Evolutionary conservation across 148 eudicot species (phyloP), one percentile per base, ranked within the genome.

Genomic region (Dianthus caryophyllus): DNA sequence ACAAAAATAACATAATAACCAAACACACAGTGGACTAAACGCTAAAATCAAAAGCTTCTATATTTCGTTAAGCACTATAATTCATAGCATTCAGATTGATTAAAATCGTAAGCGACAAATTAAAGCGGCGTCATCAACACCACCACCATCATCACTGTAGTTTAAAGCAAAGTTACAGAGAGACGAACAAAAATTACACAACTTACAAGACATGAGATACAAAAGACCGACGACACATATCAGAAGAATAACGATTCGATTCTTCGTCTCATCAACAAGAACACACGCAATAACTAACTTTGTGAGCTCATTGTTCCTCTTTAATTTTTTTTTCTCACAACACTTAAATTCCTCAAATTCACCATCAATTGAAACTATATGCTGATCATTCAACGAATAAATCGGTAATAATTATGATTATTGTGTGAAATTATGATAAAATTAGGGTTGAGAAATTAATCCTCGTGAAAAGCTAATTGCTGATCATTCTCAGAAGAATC

Each of bases 181-280:
- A 6, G 21, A 33, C 50, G 8, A 22, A 9, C 25, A 2, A 29
- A 64, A 70, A 64, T 12, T 6, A 53, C 29, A 66, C 39, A 46
- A 82, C 96, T 87, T 75, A 91, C 97, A 74, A 22, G 97, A 91
- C 96, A 91, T 83, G 71, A 91, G 88, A 73, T 88, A 91, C 15
- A 96, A 88, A 26, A 91, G 73, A 61, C 97, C 97, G 17, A 85
- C 75, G 26, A 81, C 84, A 59, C 93, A 85, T 50, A 88, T 80
- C 43, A 75, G 63, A 64, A 91, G 84, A 44, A 91, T 61, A 17
- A 88, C 90, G 63, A 85, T 59, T 41, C 97, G 82, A 81, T 82
- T 91, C 85, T 91, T 88, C 1, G 90, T 93, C 77, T 91, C 97
- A 56, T 91, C 97, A 2, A 75, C 77, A 10, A 91, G 83, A 79